These are phyloP conservation scores for Geum urbanum DNA, from an alignment of 306 rosid species.

Conservation along the genomic window DNA sequence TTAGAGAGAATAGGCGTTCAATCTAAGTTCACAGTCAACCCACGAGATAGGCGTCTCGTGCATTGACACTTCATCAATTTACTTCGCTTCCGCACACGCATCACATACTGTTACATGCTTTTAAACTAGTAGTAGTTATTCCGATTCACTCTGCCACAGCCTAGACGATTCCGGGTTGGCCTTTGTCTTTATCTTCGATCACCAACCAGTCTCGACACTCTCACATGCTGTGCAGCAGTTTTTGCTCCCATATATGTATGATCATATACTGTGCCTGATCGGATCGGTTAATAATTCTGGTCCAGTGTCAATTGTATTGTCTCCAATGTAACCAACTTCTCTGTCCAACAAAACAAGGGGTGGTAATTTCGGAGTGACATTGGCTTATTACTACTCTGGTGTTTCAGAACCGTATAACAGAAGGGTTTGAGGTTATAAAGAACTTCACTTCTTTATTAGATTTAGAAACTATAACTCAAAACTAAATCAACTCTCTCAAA, in stretches of 20 bases:
- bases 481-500: no score
- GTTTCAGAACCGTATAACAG: neutral
- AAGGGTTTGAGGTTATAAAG: no score
- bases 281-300: neutral
- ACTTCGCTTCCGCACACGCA: no score
- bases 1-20: no score
- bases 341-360: neutral
- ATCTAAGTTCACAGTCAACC: no score
- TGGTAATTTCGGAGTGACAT: neutral
- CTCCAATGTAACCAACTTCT: neutral
- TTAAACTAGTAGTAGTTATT: neutral
- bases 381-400: neutral
- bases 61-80: no score
- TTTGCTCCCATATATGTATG: neutral
- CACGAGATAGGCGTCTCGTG: no score
- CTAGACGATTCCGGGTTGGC: neutral
- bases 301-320: neutral
- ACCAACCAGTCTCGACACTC: conserved; percentile 7
- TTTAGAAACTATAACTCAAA: no score
- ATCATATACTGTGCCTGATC: neutral
- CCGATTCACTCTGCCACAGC: neutral
- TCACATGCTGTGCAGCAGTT: conserved; percentile 5
- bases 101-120: neutral
- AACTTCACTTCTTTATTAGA: no score
- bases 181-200: conserved; percentile 1